Base-by-base conservation (phyloP, 805 yeast genomes). In the Pichia deserticola region DNA sequence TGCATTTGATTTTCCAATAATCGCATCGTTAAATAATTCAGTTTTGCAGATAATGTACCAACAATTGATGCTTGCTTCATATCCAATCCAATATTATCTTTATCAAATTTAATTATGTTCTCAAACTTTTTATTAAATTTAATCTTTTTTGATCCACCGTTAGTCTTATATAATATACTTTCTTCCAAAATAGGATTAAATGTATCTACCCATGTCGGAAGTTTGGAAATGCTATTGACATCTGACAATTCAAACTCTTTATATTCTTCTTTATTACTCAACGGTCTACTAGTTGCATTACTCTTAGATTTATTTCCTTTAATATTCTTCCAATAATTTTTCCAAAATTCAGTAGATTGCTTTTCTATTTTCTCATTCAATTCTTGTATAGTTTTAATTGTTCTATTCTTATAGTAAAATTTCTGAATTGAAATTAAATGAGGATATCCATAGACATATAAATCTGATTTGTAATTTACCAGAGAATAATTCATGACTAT, bases 41-140 rank as follows among this genome's bases (percentile, higher is more conserved):
- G 62, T 56, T 84, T 84, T 0, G 82, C 66, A 0, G 89, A 83
- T 0, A 82, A 76, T 0, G 86, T 77, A 3, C 89, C 89, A n/a
- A 76, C 49, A 1, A 81, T 61, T 12, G 50, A 59, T 0, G 82
- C 71, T n/a, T 59, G 50, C 45, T 71, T 51, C 48, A 64, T 49
- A 30, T 49, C 44, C 3, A 59, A 54, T 15, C 66, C 54, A 28
- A 62, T 48, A 25, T 36, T 46, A 30, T 20, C 20, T 20, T 20
- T 20, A 20, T 20, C 20, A 20, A 20, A 20, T 20, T 20, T 20
- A 20, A 20, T 2, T 20, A 20, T 20, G 3, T 20, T 20, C 20
- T 20, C 20, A 20, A 3, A 20, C 20, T 20, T 20, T 30, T 30
- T 30, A 7, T 30, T 9, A 30, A 30, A 7, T 30, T 30, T 7